Base-by-base conservation (phyloP, 1,139 yeast species). In the Suhomyces kunorum region DNA sequence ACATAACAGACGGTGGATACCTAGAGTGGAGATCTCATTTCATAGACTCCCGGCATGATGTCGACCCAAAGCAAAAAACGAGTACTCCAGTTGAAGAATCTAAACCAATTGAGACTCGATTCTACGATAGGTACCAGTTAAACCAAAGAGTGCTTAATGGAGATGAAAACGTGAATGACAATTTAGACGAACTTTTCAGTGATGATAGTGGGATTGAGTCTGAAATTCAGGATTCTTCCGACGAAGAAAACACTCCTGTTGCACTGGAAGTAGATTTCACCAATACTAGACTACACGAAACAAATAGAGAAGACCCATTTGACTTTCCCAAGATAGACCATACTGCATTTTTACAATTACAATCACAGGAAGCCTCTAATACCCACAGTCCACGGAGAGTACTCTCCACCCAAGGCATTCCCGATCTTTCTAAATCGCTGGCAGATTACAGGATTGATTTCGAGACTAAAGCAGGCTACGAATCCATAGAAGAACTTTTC, bases 1-100 rank as follows among this genome's bases (percentile, higher is more conserved):
- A 50, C 44, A 60, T 65, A 58, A 66, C 74, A 0, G 72, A 66
- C 32, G 63, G 56, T 8, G 68, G 72, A 3, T 70, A 66, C 45
- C 41, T 51, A 12, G 64, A 57, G 22, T 68, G 68, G 65, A 50
- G 63, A 38, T 28, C 45, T 4, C 76, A 71, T 53, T 55, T 68
- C 32, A 46, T 59, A 7, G 48, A 44, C 2, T 43, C 39, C 19
- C 44, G 49, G 6, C 68, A 63, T 44, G 49, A 56, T 38, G 34
- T 49, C 1, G 38, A 49, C 11, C 51, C 57, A 6, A 34, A 34
- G 13, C 8, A 16, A 22, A 15, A 20, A 27, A 11, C 20, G 2
- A 14, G 15, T 5, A 28, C 17, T 4, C 7, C 19, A 19, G 11
- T 9, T 9, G 24, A 20, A 3, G 24, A 9, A 2, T 6, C 23